A percentile compares a stretch with the other conserved stretches of the same genome.
These are phyloP conservation scores for Leishmania tarentolae DNA, from an alignment of 208 protist species.

Conservation along the genomic window DNA sequence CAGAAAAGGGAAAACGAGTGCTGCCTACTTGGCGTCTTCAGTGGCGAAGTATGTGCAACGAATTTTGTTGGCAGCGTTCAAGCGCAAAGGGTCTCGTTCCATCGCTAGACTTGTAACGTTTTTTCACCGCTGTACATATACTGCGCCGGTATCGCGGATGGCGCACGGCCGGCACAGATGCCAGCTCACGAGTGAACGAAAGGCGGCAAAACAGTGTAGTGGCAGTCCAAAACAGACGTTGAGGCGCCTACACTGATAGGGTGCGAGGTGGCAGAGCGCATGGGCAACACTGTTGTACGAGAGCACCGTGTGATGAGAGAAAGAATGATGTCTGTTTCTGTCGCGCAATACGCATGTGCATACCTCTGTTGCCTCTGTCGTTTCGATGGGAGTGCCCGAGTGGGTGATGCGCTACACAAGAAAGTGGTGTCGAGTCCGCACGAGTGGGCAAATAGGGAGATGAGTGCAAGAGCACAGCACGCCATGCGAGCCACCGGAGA, in stretches of 20 bases:
- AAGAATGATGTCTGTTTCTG: background rate
- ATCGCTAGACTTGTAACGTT: background rate
- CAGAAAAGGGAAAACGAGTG: background rate
- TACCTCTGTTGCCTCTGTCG: background rate
- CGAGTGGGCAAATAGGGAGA: background rate
- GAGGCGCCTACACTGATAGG: background rate
- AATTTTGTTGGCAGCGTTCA: background rate
- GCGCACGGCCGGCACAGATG: background rate
- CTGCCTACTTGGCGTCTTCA: background rate
- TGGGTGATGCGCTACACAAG: background rate
- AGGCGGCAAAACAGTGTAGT: background rate
- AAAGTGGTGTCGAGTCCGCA: background rate
- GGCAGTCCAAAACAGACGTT: background rate
- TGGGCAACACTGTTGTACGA: background rate
- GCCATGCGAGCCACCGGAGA: background rate
- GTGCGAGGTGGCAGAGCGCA: background rate
- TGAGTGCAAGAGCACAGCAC: background rate
- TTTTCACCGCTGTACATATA: background rate
- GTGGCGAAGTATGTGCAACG: background rate
- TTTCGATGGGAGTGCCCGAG: background rate
- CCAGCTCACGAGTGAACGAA: background rate
- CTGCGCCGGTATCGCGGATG: background rate
- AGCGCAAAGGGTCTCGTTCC: background rate
- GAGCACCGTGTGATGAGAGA: background rate
- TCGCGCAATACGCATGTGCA: background rate